Conservation (phyloP, 306 rosid genomes). For the Pterocarpus santalinus region DNA sequence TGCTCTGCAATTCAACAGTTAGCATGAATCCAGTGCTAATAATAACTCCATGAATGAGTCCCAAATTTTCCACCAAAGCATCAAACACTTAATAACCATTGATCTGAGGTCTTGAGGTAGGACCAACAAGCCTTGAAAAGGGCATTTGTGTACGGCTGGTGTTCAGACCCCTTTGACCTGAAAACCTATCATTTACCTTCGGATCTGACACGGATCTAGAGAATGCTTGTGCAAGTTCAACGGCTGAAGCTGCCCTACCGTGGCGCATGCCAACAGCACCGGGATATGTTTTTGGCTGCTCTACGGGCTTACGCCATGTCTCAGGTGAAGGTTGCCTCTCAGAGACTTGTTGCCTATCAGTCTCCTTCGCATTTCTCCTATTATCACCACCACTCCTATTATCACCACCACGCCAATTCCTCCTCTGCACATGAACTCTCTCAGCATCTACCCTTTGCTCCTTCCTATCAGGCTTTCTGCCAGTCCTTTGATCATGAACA, state of each 20-base stretch:
- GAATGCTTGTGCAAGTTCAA: slow-evolving; percentile 95
- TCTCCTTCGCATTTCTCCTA: slow-evolving; percentile 62
- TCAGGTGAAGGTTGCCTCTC: slow-evolving; percentile 90
- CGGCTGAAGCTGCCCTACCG: slow-evolving; percentile 87
- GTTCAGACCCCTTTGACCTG: slow-evolving; percentile 65
- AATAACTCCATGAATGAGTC: slow-evolving; percentile 33
- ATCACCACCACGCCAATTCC: slow-evolving; percentile 68
- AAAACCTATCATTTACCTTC: slow-evolving; percentile 56
- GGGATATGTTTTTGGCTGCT: slow-evolving; percentile 63
- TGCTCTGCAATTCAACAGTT: slow-evolving; percentile 45
- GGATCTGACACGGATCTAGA: slow-evolving; percentile 90
- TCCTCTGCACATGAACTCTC: slow-evolving; percentile 72
- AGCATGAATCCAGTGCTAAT: slow-evolving; percentile 43
- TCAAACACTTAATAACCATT: slow-evolving; percentile 64
- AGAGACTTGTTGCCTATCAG: slow-evolving; percentile 65
- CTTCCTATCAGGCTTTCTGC: slow-evolving; percentile 71
- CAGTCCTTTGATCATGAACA: slow-evolving; percentile 66
- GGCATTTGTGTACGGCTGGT: slow-evolving; percentile 73
- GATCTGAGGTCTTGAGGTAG: slow-evolving; percentile 81
- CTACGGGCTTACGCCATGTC: slow-evolving; percentile 89
- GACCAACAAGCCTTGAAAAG: slow-evolving; percentile 87
- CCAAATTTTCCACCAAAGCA: slow-evolving; percentile 37
- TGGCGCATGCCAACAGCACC: slow-evolving; percentile 57
- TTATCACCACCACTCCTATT: slow-evolving; percentile 40
- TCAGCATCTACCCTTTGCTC: slow-evolving; percentile 71